Evolutionary conservation across 768 basidiomycete genomes (phyloP), one percentile per base, ranked within the genome.

Genomic region (Collybiopsis luxurians): DNA sequence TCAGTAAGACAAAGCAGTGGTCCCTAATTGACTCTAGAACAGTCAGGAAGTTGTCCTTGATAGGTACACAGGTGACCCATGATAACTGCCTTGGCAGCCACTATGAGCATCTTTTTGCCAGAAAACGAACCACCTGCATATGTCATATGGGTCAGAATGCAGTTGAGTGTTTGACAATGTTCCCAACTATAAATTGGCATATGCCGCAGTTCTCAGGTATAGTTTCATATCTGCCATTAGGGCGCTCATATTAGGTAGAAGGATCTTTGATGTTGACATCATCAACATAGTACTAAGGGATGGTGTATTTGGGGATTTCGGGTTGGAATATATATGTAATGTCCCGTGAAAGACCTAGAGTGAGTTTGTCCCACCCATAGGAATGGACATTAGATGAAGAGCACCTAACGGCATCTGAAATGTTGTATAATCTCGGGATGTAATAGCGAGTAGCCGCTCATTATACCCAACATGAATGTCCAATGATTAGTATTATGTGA

Each of bases 321-420:
- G 68, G 70, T 28, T 68, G 58, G 0, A 72, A 51, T 2, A 71
- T 61, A 17, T 62, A 62, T 0, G 51, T 51, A 11, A 70, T 61
- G 43, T 73, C 1, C 59, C 66, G 3, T 74, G 67, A 45, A 71
- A 71, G 3, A 72, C 66, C 0, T 63, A 63, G 0, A 67, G 60
- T 0, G 63, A 66, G 30, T 76, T 75, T 0, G 75, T 73, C 59
- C 66, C 70, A 0, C 77, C 79, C 73, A 75, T 76, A 0, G 75
- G 75, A 0, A 79, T 57, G 0, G 65, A 63, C 1, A 65, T 66
- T 0, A 78, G 63, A 0, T 67, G 59, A 12, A 65, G 56, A 0
- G 67, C 57, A 19, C 71, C 54, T 56, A 53, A 34, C 17, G 36
- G 36, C 19, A 27, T 50, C 26, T 45, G 43, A 56, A 74, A 75